A percentile compares a stretch with the other conserved stretches of the same genome.
These are phyloP conservation scores for Citrus glauca DNA, from an alignment of 345 rosid species.

Conservation along the genomic window DNA sequence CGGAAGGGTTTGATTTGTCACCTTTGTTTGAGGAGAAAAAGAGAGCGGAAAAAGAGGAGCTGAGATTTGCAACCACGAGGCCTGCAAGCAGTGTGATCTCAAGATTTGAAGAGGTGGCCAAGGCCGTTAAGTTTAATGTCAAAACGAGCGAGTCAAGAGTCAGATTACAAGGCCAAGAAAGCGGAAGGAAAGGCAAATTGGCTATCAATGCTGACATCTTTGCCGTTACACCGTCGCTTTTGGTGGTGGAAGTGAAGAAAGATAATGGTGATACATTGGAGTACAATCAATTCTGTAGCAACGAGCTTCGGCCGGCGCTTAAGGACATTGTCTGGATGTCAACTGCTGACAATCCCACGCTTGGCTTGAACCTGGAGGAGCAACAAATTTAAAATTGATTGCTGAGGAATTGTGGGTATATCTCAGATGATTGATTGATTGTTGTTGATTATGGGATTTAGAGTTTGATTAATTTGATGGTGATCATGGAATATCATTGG, in stretches of 20 bases:
- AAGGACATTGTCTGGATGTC: conserved; percentile 86
- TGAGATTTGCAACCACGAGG: conserved; percentile 74
- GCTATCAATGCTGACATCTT: conserved; percentile 75
- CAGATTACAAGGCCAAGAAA: conserved; percentile 68
- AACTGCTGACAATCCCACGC: conserved; percentile 32
- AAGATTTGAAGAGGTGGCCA: conserved; percentile 71
- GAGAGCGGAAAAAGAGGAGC: conserved; percentile 73
- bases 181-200: conserved; percentile 82
- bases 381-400: background rate
- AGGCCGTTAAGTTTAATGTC: conserved; percentile 54
- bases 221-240: conserved; percentile 67
- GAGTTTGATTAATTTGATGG: background rate
- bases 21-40: conserved; percentile 87
- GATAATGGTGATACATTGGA: conserved; percentile 86
- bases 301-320: conserved; percentile 85
- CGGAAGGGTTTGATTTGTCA: conserved; percentile 84
- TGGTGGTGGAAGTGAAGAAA: conserved; percentile 89
- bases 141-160: conserved; percentile 72
- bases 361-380: conserved; percentile 28
- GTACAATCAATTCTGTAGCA: conserved; percentile 80
- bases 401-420: background rate
- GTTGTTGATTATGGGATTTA: background rate
- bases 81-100: conserved; percentile 86
- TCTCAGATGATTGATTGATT: background rate
- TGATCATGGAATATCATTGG: background rate